Base-by-base conservation (phyloP, 176 grass and related monocot species). In the Areca catechu region DNA sequence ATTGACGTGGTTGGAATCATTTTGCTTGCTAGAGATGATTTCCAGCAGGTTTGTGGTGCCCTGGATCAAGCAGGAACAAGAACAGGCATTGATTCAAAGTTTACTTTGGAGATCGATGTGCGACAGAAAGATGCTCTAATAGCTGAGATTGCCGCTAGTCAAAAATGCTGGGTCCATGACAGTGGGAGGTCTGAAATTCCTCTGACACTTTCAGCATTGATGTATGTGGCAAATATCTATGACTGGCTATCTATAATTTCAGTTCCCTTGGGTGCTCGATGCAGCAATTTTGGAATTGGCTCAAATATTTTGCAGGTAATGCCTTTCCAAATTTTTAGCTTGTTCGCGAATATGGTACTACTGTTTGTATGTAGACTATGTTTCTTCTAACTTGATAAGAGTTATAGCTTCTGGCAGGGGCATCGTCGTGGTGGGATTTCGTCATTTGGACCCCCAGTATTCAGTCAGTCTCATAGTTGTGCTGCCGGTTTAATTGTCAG, bases 91-190 rank as follows among this genome's bases (percentile, higher is more conserved):
- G 54, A 49, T 58, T 60, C 77, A 4, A 74, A 15, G 51, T 58
- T 80, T 54, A 68, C 29, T 6, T 68, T 80, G 23, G 77, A 80
- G 70, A 80, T 62, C 4, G 27, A 21, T 9, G 29, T 68, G 16
- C 24, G 77, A 20, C 55, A 80, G 18, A 80, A 71, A 74, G 70
- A 74, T 56, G 50, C 43, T 68, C 63, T 80, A 19, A 25, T 80
- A 48, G 70, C 77, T 15, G 77, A 80, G 56, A 19, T 64, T 61
- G 27, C 56, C 16, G 61, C 61, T 50, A 48, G 49, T 10, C 10
- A 43, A 43, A 43, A 43, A 43, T 12, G 9, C 34, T 43, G 34
- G 34, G 34, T 43, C 9, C 34, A 10, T 2, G 9, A 3, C 10
- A 0, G 34, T 43, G 34, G 7, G 34, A 12, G 34, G 34, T 43